phyloP scores from a whole-genome alignment of 345 rosid genomes.

The Conringia planisiliqua region DNA sequence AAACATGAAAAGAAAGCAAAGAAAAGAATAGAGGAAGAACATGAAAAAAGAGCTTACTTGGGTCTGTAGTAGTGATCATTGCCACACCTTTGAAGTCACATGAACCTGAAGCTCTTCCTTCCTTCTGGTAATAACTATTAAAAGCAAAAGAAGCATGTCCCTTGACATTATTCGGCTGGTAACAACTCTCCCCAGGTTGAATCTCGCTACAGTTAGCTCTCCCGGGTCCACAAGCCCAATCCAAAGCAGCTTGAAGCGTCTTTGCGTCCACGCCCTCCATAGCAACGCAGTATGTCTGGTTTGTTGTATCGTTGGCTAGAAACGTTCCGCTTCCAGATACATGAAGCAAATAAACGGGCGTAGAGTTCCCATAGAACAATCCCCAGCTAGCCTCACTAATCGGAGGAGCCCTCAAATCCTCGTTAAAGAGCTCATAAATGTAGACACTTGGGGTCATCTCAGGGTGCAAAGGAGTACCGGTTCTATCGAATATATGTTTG shows the following conservation, averaged over 20 bases:
- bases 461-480: conserved; percentile 86
- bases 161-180: conserved; percentile 83
- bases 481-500: conserved; percentile 74
- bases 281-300: conserved; percentile 74
- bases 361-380: conserved; percentile 69
- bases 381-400: conserved; percentile 94
- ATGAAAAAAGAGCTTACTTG: conserved; percentile 56
- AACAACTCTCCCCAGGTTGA: conserved; percentile 91
- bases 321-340: conserved; percentile 88
- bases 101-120: conserved; percentile 68
- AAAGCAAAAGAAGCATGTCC: conserved; percentile 90
- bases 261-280: conserved; percentile 66
- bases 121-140: conserved; percentile 93
- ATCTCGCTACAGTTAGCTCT: conserved; percentile 84
- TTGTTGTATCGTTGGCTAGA: conserved; percentile 91
- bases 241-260: conserved; percentile 87
- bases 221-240: conserved; percentile 98
- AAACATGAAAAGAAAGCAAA: too few species aligned
- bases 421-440: conserved; percentile 87
- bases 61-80: conserved; percentile 90
- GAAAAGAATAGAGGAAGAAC: not conserved
- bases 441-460: conserved; percentile 77
- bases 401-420: conserved; percentile 72
- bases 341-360: conserved; percentile 86
- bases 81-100: conserved; percentile 98